Conservation (phyloP, 2,329 filamentous ascomycete genomes). For the Microcyclosporella mali region DNA sequence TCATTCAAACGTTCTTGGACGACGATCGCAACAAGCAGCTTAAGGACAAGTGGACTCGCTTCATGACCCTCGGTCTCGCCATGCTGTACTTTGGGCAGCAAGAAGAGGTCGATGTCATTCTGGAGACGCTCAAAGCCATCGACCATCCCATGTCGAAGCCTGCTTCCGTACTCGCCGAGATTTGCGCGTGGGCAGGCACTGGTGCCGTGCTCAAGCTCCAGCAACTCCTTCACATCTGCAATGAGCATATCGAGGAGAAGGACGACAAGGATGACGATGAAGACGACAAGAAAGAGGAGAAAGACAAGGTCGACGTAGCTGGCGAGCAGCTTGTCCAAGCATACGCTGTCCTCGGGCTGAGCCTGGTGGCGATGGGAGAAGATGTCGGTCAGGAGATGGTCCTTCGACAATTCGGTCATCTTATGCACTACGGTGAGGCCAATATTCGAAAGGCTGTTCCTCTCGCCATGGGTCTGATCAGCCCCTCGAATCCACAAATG, state of each 20-base stretch:
- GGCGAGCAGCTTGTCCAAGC: conserved; percentile 92
- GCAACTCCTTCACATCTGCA: conserved; percentile 94
- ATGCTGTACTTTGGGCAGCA: conserved; percentile 93
- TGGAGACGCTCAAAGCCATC: conserved; percentile 93
- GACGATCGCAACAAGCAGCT: conserved; percentile 85
- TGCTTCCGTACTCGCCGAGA: conserved; percentile 88
- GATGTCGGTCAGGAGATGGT: conserved; percentile 99
- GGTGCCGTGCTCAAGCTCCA: conserved; percentile 96
- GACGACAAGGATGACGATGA: conserved; percentile 55
- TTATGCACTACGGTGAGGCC: conserved; percentile 98
- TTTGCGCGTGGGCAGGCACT: conserved; percentile 96
- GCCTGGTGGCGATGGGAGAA: conserved; percentile 94
- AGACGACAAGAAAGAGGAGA: conserved; percentile 63
- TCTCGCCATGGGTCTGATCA: conserved; percentile 91
- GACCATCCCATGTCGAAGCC: conserved; percentile 96
- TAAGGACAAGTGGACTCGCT: conserved; percentile 97
- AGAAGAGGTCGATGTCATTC: conserved; percentile 96
- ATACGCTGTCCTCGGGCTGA: conserved; percentile 91
- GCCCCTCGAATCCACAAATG: conserved; percentile 98
- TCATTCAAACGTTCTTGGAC: conserved; percentile 87
- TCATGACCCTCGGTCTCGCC: conserved; percentile 88
- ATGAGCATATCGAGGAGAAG: conserved; percentile 90
- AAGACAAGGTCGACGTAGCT: conserved; percentile 57
- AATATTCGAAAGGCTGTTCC: conserved; percentile 97
- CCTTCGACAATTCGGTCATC: conserved; percentile 88